phyloP scores from a whole-genome alignment of 768 basidiomycete genomes.

The Leccinum subgranulosum region DNA sequence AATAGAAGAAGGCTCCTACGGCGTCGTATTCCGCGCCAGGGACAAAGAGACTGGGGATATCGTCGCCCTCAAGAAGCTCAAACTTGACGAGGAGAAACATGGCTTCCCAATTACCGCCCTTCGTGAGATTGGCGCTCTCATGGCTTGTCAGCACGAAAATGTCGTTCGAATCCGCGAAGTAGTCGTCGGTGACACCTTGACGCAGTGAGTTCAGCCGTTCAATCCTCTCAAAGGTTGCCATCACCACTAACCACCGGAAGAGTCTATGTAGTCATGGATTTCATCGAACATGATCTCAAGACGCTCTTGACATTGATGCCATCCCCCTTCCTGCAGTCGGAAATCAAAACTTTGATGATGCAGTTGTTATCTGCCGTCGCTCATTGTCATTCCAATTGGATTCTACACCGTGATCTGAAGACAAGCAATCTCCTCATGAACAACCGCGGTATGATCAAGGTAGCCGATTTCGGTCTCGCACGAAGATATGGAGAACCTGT shows the following conservation, averaged over 20 bases:
- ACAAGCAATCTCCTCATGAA: slow-evolving; percentile 99
- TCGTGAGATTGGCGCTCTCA: slow-evolving; percentile 93
- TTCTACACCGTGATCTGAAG: slow-evolving; percentile 95
- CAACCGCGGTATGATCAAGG: slow-evolving; percentile 97
- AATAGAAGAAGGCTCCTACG: slow-evolving; percentile 98
- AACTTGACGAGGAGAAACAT: slow-evolving; percentile 97
- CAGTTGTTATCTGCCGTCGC: slow-evolving; percentile 92
- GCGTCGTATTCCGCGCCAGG: slow-evolving; percentile 93
- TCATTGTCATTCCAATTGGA: slow-evolving; percentile 96
- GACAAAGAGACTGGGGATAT: slow-evolving; percentile 95
- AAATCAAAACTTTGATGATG: slow-evolving; percentile 95
- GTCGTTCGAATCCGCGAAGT: slow-evolving; percentile 97
- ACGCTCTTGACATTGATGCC: slow-evolving; percentile 94
- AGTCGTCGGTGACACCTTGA: slow-evolving; percentile 96
- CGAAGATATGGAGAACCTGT: slow-evolving; percentile 95
- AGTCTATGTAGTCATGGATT: slow-evolving; percentile 99
- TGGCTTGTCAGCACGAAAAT: slow-evolving; percentile 92
- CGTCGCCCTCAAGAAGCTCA: slow-evolving; percentile 96
- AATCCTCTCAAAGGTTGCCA: slow-evolving; percentile 3
- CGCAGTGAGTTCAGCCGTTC: slow-evolving; percentile 73
- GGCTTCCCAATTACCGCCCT: slow-evolving; percentile 98
- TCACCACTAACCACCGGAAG: slow-evolving; percentile 40
- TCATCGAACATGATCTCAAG: slow-evolving; percentile 99
- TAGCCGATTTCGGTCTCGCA: slow-evolving; percentile 97
- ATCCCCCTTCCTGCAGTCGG: slow-evolving; percentile 92